A percentile compares a stretch with the other conserved stretches of the same genome.
Evolutionary conservation across 805 yeast species (phyloP).

Genomic region (Schwanniomyces yamadae): DNA sequence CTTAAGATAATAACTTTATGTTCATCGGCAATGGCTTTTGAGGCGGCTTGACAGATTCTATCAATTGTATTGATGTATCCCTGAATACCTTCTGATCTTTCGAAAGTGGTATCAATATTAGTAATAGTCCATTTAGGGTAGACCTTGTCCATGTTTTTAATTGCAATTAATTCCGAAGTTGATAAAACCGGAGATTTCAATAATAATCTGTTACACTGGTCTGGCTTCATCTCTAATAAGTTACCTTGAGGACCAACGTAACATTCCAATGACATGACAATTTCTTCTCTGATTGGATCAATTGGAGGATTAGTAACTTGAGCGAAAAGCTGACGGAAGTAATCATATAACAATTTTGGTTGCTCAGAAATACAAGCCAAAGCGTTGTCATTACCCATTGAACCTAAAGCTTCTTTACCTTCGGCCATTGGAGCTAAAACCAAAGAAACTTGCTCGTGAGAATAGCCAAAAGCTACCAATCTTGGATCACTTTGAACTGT

Average conservation of each 20-base stretch:
- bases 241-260: conserved; percentile 99
- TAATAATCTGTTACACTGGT: conserved; percentile 85
- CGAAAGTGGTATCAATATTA: conserved; percentile 85
- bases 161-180: conserved; percentile 69
- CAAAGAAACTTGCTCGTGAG: conserved; percentile 86
- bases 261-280: conserved; percentile 96
- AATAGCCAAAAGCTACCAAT: conserved; percentile 83
- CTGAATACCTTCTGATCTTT: conserved; percentile 73
- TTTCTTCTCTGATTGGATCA: conserved; percentile 94
- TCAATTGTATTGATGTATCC: conserved; percentile 87
- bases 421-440: conserved; percentile 93
- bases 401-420: conserved; percentile 93
- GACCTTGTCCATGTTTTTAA: conserved; percentile 66
- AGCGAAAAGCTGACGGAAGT: conserved; percentile 94
- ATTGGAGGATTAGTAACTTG: conserved; percentile 99
- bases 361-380: conserved; percentile 92
- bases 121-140: conserved; percentile 86
- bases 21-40: conserved; percentile 75
- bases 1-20: conserved; percentile 74
- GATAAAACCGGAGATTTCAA: conserved; percentile 81
- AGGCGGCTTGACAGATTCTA: conserved; percentile 82
- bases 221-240: conserved; percentile 85
- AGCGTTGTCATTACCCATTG: conserved; percentile 98
- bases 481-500: conserved; percentile 80
- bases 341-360: conserved; percentile 87